Percentiles rank a stretch among this genome's conserved stretches.
phyloP scores from a whole-genome alignment of 495 filamentous ascomycete species.

The Xanthoparmelia taractica region DNA sequence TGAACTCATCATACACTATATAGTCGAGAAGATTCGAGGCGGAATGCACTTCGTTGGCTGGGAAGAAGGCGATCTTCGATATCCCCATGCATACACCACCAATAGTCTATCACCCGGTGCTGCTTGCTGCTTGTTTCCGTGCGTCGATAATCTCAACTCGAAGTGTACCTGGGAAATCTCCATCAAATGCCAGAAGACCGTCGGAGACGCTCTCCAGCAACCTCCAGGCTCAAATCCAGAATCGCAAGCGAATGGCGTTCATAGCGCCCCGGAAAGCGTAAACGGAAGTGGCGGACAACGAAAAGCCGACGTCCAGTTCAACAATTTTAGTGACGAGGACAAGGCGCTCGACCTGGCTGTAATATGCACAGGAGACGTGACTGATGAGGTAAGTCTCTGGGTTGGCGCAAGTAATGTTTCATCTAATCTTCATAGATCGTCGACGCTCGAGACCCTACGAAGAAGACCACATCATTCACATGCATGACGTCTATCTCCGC shows the following conservation, averaged over 20 bases:
- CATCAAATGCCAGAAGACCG: conserved; percentile 72
- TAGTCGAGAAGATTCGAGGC: conserved; percentile 63
- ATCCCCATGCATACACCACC: conserved; percentile 85
- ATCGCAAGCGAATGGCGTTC: background rate
- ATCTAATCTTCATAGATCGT: conserved; percentile 42
- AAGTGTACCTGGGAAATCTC: conserved; percentile 82
- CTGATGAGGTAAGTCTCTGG: conserved; percentile 54
- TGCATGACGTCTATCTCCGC: conserved; percentile 62
- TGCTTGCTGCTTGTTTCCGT: conserved; percentile 82
- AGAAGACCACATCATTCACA: conserved; percentile 77
- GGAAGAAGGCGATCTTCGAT: conserved; percentile 65
- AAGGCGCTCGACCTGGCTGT: conserved; percentile 79
- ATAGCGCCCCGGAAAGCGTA: conserved; percentile 9
- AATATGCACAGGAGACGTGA: conserved; percentile 79
- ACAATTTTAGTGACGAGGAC: conserved; percentile 60
- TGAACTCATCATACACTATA: conserved; percentile 62
- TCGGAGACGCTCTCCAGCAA: conserved; percentile 70
- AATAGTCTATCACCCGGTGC: conserved; percentile 69
- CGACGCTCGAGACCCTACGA: conserved; percentile 62
- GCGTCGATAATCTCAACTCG: conserved; percentile 71
- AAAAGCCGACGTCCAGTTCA: background rate
- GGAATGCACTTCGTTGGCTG: conserved; percentile 87
- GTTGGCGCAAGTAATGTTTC: conserved; percentile 5
- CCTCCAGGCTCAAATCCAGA: background rate
- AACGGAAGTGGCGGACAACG: conserved; percentile 12